Evolutionary conservation across 2,329 filamentous ascomycete species (phyloP).

Genomic region (Sarocladium strictum): DNA sequence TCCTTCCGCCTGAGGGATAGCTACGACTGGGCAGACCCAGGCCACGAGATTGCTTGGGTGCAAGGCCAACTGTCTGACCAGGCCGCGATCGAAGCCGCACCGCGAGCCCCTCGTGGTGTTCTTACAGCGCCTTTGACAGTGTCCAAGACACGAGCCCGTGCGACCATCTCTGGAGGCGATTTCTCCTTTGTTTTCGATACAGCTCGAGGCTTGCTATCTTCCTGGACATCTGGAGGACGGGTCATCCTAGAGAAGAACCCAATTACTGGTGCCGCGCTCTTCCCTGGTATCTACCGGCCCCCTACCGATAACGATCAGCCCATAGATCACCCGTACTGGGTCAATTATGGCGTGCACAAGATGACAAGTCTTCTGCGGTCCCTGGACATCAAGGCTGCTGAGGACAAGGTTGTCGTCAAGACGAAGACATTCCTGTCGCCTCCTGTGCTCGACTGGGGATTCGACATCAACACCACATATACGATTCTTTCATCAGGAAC

Average conservation of each 20-base stretch:
- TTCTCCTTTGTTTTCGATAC: constrained; percentile 36
- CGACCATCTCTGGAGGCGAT: not conserved
- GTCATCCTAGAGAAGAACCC: constrained; percentile 31
- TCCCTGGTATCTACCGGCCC: constrained; percentile 50
- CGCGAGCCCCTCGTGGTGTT: constrained; percentile 22
- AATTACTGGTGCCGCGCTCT: constrained; percentile 23
- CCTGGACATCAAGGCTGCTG: constrained; percentile 31
- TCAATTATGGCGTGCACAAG: constrained; percentile 40
- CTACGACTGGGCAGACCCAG: constrained; percentile 43
- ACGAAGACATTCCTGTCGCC: constrained; percentile 52
- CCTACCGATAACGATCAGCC: constrained; percentile 57
- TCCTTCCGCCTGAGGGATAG: constrained; percentile 35
- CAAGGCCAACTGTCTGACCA: constrained; percentile 24
- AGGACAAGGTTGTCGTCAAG: constrained; percentile 28
- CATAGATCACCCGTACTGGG: constrained; percentile 39
- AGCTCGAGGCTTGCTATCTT: constrained; percentile 33
- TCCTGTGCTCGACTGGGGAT: constrained; percentile 56
- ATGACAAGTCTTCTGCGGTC: constrained; percentile 41
- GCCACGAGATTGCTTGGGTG: constrained; percentile 50
- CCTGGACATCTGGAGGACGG: constrained; percentile 31
- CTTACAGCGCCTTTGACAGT: constrained; percentile 1
- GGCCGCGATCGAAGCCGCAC: not conserved
- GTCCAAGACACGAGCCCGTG: constrained; percentile 19
- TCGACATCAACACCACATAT: constrained; percentile 43
- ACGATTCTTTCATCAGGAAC: constrained; percentile 37